Evolutionary conservation across 805 yeast genomes (phyloP).

Genomic region (Wickerhamomyces kurtzmanii): DNA sequence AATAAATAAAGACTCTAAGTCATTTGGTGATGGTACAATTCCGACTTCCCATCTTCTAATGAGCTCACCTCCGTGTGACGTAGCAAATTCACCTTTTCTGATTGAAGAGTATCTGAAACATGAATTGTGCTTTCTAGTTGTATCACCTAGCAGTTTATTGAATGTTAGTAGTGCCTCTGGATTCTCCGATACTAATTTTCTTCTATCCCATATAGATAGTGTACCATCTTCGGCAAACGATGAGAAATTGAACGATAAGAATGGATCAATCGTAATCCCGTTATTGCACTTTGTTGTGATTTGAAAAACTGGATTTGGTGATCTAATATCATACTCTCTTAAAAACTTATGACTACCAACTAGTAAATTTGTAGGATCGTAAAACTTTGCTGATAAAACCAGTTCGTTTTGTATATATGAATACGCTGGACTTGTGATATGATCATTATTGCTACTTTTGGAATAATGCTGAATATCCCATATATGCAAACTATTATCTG

Average conservation of each 20-base stretch:
- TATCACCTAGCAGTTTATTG: conserved; percentile 51
- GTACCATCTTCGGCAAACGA: conserved; percentile 81
- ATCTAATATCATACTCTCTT: conserved; percentile 68
- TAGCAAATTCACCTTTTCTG: conserved; percentile 64
- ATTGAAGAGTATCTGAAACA: conserved; percentile 63
- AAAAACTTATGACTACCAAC: conserved; percentile 72
- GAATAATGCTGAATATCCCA: conserved; percentile 69
- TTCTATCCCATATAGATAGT: conserved; percentile 71
- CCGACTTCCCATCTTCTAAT: conserved; percentile 79
- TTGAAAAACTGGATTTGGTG: conserved; percentile 57
- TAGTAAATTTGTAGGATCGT: conserved; percentile 50
- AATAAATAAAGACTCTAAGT: conserved; percentile 59
- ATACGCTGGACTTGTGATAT: conserved; percentile 41
- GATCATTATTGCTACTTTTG: conserved; percentile 34
- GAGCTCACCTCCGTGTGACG: conserved; percentile 67
- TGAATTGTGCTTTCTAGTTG: conserved; percentile 48
- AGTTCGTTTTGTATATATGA: conserved; percentile 68
- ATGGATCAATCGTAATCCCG: conserved; percentile 62
- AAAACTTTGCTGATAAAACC: conserved; percentile 57
- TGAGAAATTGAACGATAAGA: conserved; percentile 55
- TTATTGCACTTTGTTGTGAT: conserved; percentile 66
- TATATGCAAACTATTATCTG: conserved; percentile 65
- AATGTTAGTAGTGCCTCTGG: conserved; percentile 54
- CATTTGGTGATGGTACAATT: conserved; percentile 30
- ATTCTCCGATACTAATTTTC: conserved; percentile 37